Evolutionary conservation across 169 alveolate species (phyloP).

Genomic region (Eimeria maxima): DNA sequence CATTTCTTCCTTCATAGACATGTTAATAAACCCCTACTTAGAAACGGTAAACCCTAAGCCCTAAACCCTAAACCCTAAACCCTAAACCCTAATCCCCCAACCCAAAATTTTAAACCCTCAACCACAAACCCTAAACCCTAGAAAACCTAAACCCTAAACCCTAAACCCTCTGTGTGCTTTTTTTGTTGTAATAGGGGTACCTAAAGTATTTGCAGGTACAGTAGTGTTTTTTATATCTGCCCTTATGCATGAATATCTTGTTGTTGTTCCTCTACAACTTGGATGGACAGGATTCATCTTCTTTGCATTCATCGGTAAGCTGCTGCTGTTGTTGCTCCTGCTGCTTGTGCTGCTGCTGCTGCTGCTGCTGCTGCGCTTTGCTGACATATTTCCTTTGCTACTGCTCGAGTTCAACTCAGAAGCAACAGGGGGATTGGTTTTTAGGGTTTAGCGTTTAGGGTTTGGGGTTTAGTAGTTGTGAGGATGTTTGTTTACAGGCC

Average conservation of each 20-base stretch:
- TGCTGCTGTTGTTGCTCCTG: neutral
- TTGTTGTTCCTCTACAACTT: conserved; percentile 93
- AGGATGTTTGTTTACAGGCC: too few species aligned
- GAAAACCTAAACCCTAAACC: neutral
- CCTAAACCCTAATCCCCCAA: conserved; percentile 77
- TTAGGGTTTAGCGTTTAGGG: neutral
- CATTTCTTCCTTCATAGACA: conserved; percentile 96
- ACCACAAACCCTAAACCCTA: conserved; percentile 12
- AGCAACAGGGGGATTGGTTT: too few species aligned
- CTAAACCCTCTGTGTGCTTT: neutral
- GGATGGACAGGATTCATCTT: conserved; percentile 96
- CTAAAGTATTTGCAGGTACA: conserved; percentile 32
- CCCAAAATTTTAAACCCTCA: neutral
- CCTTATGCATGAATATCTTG: conserved; percentile 93
- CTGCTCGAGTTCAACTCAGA: neutral
- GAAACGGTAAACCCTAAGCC: conserved; percentile 90
- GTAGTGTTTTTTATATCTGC: conserved; percentile 93
- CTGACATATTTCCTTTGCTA: too few species aligned
- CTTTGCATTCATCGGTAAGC: conserved; percentile 85
- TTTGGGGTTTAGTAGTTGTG: neutral
- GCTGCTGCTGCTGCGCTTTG: conserved; percentile 1
- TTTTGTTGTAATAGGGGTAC: conserved; percentile 62
- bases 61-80: conserved; percentile 80
- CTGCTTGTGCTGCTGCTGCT: neutral
- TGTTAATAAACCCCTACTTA: conserved; percentile 95